Percentiles rank a stretch among this genome's conserved stretches.
These are phyloP conservation scores for Calocybe gambosa DNA, from an alignment of 1,284 basidiomycete species.

Conservation along the genomic window DNA sequence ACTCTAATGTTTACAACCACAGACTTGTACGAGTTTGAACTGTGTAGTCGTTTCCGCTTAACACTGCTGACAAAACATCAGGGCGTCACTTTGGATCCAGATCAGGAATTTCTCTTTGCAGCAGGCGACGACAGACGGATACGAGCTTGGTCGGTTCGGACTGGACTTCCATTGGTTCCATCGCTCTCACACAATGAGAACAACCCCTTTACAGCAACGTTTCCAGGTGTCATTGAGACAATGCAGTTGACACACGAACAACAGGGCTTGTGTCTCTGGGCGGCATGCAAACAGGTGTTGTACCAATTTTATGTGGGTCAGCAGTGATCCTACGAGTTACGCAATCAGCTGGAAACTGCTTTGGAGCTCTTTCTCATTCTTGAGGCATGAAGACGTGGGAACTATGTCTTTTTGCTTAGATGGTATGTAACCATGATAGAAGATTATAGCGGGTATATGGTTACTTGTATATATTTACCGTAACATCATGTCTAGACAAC, in stretches of 20 bases:
- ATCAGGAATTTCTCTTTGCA: slow-evolving; percentile 64
- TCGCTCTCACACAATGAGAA: slow-evolving; percentile 1
- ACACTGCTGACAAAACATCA: slow-evolving; percentile 25
- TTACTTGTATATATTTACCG: not conserved
- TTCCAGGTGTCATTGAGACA: slow-evolving; percentile 33
- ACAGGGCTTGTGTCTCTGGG: slow-evolving; percentile 36
- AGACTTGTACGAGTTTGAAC: slow-evolving; percentile 39
- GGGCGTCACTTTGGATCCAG: slow-evolving; percentile 56
- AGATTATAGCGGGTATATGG: not conserved
- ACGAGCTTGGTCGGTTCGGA: slow-evolving; percentile 59
- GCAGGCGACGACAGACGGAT: slow-evolving; percentile 61
- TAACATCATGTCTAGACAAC: too few species aligned
- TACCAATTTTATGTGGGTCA: slow-evolving; percentile 39
- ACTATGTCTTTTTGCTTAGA: not conserved
- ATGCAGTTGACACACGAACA: slow-evolving; percentile 39
- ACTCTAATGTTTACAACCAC: slow-evolving; percentile 46
- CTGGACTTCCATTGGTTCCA: slow-evolving; percentile 37
- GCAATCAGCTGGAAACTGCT: too few species aligned
- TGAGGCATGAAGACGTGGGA: too few species aligned
- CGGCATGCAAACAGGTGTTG: slow-evolving; percentile 32
- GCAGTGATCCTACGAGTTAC: slow-evolving; percentile 6
- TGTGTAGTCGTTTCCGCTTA: not conserved
- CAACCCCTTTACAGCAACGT: slow-evolving; percentile 31
- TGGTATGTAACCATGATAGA: not conserved
- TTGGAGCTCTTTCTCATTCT: too few species aligned